Percentiles rank a stretch among this genome's conserved stretches.
phyloP scores from a whole-genome alignment of 306 rosid species.

The Psophocarpus tetragonolobus region DNA sequence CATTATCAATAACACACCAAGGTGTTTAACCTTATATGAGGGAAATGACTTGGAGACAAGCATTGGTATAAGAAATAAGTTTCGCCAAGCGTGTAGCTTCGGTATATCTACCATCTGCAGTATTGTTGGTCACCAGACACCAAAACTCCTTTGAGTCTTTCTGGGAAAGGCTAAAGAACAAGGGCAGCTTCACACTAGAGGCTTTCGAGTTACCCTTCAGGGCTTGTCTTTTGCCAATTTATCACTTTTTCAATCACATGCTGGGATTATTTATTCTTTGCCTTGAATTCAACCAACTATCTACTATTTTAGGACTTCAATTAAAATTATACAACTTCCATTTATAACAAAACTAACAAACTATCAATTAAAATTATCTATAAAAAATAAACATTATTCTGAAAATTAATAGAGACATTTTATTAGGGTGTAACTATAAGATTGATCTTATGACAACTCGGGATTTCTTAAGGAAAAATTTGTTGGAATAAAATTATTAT shows the following conservation, averaged over 20 bases:
- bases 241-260: conserved; percentile 41
- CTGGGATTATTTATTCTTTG: conserved; percentile 10
- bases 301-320: neutral
- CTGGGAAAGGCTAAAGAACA: conserved; percentile 47
- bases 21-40: conserved; percentile 29
- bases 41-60: conserved; percentile 49
- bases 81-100: conserved; percentile 75
- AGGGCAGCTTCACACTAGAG: too few relatives aligned
- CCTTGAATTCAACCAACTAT: too few relatives aligned
- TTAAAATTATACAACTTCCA: too few relatives aligned
- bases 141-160: conserved; percentile 41
- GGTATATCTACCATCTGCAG: conserved; percentile 60
- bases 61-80: conserved; percentile 52
- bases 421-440: too few relatives aligned
- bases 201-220: too few relatives aligned
- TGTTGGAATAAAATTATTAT: too few relatives aligned
- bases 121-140: conserved; percentile 41
- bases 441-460: too few relatives aligned
- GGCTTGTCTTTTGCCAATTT: conserved; percentile 49
- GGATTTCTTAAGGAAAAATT: too few relatives aligned
- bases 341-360: too few relatives aligned
- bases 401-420: too few relatives aligned
- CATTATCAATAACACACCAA: conserved; percentile 46
- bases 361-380: too few relatives aligned
- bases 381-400: too few relatives aligned